Conservation (phyloP, 164 flowering plant species). For the Echeveria elegans region DNA sequence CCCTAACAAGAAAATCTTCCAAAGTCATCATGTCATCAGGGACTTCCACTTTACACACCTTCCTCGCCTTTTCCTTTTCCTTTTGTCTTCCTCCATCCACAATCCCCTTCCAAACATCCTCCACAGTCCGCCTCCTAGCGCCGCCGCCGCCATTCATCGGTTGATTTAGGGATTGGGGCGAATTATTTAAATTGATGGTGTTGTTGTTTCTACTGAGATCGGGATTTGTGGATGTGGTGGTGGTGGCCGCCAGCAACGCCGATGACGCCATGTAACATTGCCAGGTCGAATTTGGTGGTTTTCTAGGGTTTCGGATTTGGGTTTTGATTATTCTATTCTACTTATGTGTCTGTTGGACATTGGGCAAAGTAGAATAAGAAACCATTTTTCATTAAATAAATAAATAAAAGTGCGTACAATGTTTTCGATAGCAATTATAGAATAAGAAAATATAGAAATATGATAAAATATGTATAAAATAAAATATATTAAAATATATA, state of each 20-base stretch:
- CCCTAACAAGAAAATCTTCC: conserved; percentile 60
- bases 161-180: too few species aligned
- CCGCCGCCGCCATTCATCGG: background rate
- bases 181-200: background rate
- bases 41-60: conserved; percentile 25
- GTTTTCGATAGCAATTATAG: too few species aligned
- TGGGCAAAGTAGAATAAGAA: too few species aligned
- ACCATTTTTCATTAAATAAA: too few species aligned
- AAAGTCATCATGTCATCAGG: conserved; percentile 51
- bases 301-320: background rate
- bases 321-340: too few species aligned
- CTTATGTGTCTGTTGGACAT: too few species aligned
- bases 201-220: conserved; percentile 23
- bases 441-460: too few species aligned
- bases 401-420: too few species aligned
- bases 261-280: conserved; percentile 31
- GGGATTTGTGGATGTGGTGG: conserved; percentile 41
- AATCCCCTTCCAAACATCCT: conserved; percentile 62
- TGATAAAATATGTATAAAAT: too few species aligned
- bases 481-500: too few species aligned
- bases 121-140: conserved; percentile 23
- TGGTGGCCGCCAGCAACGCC: conserved; percentile 29
- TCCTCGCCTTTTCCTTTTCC: conserved; percentile 12
- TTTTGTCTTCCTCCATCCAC: conserved; percentile 26
- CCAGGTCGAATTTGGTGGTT: background rate